These are phyloP conservation scores for Penicillium flavigenum DNA, from an alignment of 495 filamentous ascomycete species.

Conservation along the genomic window DNA sequence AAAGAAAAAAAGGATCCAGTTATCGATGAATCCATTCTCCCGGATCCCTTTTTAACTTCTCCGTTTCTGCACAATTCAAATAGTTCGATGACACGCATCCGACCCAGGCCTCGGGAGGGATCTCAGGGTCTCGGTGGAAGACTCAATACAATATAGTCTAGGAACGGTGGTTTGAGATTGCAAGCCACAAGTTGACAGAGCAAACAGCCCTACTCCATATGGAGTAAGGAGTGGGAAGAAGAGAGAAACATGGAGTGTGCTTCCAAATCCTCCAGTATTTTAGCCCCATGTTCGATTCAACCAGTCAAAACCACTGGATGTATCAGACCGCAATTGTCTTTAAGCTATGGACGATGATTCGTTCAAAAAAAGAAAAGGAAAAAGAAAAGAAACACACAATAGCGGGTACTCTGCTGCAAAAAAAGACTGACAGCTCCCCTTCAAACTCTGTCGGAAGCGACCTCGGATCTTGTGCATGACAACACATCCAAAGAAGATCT, in stretches of 20 bases:
- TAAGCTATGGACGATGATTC: conserved; percentile 16
- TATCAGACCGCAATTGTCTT: conserved; percentile 28
- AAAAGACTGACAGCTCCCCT: conserved; percentile 8
- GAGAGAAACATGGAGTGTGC: neutral
- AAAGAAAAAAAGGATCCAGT: neutral
- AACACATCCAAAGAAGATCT: neutral
- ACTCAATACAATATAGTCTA: conserved; percentile 7
- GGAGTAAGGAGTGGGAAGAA: neutral
- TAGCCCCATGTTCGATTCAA: conserved; percentile 2
- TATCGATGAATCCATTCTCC: conserved; percentile 18
- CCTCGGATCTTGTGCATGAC: conserved; percentile 2
- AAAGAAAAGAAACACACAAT: neutral
- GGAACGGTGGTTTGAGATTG: conserved; percentile 23
- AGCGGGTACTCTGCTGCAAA: neutral
- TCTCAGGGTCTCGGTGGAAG: conserved; percentile 1
- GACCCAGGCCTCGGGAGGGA: too few species aligned
- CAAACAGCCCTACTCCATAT: neutral
- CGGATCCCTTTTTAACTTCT: conserved; percentile 13
- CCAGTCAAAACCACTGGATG: conserved; percentile 25
- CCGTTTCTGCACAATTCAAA: conserved; percentile 12
- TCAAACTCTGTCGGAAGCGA: conserved; percentile 2
- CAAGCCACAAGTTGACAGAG: conserved; percentile 17
- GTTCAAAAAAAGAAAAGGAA: conserved; percentile 1
- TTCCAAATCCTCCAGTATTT: neutral
- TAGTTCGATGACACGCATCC: conserved; percentile 18